Percentiles rank a stretch among this genome's conserved stretches.
These are phyloP conservation scores for Tuber brumale DNA, from an alignment of 495 filamentous ascomycete species.

Conservation along the genomic window DNA sequence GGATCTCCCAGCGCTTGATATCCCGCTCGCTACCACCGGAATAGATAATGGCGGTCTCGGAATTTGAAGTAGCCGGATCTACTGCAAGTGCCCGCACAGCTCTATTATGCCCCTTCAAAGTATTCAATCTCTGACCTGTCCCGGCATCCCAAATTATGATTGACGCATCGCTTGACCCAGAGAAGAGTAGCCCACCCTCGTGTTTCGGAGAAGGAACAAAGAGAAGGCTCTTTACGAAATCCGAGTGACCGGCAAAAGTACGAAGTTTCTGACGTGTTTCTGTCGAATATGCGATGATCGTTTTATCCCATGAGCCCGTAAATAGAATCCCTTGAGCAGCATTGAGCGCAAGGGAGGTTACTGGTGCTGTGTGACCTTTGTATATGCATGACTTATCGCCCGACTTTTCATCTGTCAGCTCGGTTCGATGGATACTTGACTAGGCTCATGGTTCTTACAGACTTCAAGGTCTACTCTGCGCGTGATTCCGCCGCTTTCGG, in stretches of 20 bases:
- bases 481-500: slow-evolving; percentile 73
- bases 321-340: slow-evolving; percentile 57
- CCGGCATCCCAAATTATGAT: slow-evolving; percentile 75
- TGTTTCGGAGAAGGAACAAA: slow-evolving; percentile 32
- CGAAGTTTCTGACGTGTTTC: slow-evolving; percentile 48
- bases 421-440: slow-evolving; percentile 14
- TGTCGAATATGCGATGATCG: slow-evolving; percentile 74
- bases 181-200: slow-evolving; percentile 52
- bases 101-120: slow-evolving; percentile 70
- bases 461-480: slow-evolving; percentile 69
- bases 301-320: slow-evolving; percentile 89
- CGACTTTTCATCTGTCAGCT: slow-evolving; percentile 19
- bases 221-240: slow-evolving; percentile 80
- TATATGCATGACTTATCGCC: slow-evolving; percentile 46
- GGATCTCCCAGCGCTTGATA: slow-evolving; percentile 61
- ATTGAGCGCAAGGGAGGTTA: slow-evolving; percentile 69
- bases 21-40: slow-evolving; percentile 79
- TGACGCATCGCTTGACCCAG: slow-evolving; percentile 77
- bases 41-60: slow-evolving; percentile 55
- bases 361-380: slow-evolving; percentile 64
- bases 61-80: slow-evolving; percentile 54
- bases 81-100: slow-evolving; percentile 68
- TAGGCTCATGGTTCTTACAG: slow-evolving; percentile 46
- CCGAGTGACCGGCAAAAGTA: slow-evolving; percentile 70
- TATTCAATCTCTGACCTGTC: slow-evolving; percentile 61